Evolutionary conservation across 495 filamentous ascomycete species (phyloP), one percentile per base, ranked within the genome.

Genomic region (Aspergillus incahuasiensis): DNA sequence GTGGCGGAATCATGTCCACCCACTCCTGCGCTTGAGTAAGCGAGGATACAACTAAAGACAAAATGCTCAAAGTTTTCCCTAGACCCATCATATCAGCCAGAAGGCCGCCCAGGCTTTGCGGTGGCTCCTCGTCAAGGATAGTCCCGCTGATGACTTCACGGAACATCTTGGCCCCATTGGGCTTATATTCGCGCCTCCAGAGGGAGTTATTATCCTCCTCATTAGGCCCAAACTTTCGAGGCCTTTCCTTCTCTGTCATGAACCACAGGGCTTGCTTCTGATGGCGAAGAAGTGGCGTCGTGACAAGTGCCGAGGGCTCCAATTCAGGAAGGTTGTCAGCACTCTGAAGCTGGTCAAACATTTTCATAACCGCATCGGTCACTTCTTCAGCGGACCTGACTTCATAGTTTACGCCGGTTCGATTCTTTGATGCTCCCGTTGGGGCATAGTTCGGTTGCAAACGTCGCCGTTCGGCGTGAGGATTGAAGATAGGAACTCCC

Each of bases 71-170:
- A 0, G 94, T 97, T 67, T 98, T 98, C 6, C 94, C 94, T 15
- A 98, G 73, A 35, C 94, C 94, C 94, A 98, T 98, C 87, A 96
- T 91, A 65, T 98, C 94, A 6, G 94, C 94, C 19, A 98, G 74
- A 28, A 98, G 87, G n/a, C 94, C 94, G 8, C 94, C 94, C 0
- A 86, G 74, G 0, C 83, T 79, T 55, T 91, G 82, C 0, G 81
- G 74, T 0, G 94, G 92, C 59, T 82, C 81, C n/a, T 80, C 57
- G 15, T 74, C 70, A 53, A 82, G 69, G 22, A 84, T 74, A 8
- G 85, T 77, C 5, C 85, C 87, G 43, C 89, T 97, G 62, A 98
- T 90, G 24, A 96, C 82, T 58, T 98, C 88, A 56, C 85, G 81
- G 60, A 87, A 97, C 6, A 71, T 71, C 44, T 71, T 79, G 24